Conservation (phyloP, 2,329 filamentous ascomycete species). For the Mycosphaerella sp. region DNA sequence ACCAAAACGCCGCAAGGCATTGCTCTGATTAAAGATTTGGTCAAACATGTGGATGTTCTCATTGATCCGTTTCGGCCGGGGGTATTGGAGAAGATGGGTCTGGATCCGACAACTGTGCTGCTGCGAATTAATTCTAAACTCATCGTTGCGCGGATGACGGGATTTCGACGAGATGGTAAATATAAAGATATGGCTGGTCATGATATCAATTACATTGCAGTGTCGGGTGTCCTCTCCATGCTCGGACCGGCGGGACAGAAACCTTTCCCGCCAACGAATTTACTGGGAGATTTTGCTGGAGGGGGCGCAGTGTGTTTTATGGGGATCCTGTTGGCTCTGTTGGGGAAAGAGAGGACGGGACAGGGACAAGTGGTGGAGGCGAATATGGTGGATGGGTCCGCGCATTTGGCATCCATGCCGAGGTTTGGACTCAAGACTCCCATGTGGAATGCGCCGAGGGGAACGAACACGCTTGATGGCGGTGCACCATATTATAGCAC, state of each 20-base stretch:
- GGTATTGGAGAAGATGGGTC: slow-evolving; percentile 75
- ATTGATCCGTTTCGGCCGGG: slow-evolving; percentile 93
- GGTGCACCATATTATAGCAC: slow-evolving; percentile 85
- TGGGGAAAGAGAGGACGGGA: slow-evolving; percentile 58
- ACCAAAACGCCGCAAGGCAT: slow-evolving; percentile 62
- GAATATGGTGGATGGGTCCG: slow-evolving; percentile 90
- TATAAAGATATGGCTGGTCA: slow-evolving; percentile 88
- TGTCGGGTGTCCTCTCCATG: slow-evolving; percentile 70
- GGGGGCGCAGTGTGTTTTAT: slow-evolving; percentile 77
- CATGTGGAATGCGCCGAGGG: slow-evolving; percentile 58
- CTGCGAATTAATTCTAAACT: slow-evolving; percentile 63
- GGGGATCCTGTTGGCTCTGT: slow-evolving; percentile 72
- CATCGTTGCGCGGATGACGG: slow-evolving; percentile 79
- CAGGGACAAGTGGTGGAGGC: slow-evolving; percentile 84
- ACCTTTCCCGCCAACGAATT: slow-evolving; percentile 73
- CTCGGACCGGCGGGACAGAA: slow-evolving; percentile 63
- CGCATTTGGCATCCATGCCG: slow-evolving; percentile 72
- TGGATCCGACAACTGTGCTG: slow-evolving; percentile 63
- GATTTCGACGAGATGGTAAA: slow-evolving; percentile 78
- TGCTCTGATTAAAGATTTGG: slow-evolving; percentile 59
- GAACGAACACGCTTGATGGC: slow-evolving; percentile 73
- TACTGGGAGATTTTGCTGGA: slow-evolving; percentile 86
- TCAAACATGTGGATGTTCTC: slow-evolving; percentile 63
- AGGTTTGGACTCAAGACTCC: slow-evolving; percentile 59
- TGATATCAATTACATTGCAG: slow-evolving; percentile 93